Conservation (phyloP, 257 asterid genomes). For the Scutellaria galericulata region DNA sequence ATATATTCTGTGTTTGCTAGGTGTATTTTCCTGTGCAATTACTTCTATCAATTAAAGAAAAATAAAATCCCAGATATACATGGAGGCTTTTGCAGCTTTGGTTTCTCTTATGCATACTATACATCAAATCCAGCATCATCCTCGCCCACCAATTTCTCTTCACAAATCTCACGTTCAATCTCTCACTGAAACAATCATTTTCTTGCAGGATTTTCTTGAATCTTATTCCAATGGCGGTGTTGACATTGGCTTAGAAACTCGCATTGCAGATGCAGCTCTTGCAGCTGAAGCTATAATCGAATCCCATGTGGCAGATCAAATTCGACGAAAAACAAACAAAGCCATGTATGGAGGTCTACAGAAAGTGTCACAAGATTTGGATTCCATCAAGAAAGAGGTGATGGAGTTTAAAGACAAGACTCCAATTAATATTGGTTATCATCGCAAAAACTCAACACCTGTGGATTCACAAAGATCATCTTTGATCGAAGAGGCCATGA, state of each 20-base stretch:
- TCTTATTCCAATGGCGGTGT: background rate
- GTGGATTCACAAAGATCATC: background rate
- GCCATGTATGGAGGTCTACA: background rate
- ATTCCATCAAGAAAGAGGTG: background rate
- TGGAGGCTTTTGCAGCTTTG: no score
- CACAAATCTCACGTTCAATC: background rate
- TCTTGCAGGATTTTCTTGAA: background rate
- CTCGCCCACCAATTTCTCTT: background rate
- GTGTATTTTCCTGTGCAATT: no score
- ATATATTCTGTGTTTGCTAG: no score
- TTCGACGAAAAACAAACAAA: background rate
- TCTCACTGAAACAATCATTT: background rate
- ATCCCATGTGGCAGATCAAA: background rate
- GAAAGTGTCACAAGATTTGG: background rate
- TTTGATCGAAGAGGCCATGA: background rate
- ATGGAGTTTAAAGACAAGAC: background rate
- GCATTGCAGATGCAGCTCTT: background rate
- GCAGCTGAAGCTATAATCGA: background rate
- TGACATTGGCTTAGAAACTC: background rate
- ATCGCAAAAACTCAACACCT: background rate
- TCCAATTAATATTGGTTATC: background rate
- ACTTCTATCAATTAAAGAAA: no score
- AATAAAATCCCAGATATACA: no score
- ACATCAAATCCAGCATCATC: no score
- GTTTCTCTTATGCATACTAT: no score